Percentiles rank a stretch among this genome's conserved stretches.
These are phyloP conservation scores for Beauveria brongniartii DNA, from an alignment of 2,329 filamentous ascomycete species.

Conservation along the genomic window DNA sequence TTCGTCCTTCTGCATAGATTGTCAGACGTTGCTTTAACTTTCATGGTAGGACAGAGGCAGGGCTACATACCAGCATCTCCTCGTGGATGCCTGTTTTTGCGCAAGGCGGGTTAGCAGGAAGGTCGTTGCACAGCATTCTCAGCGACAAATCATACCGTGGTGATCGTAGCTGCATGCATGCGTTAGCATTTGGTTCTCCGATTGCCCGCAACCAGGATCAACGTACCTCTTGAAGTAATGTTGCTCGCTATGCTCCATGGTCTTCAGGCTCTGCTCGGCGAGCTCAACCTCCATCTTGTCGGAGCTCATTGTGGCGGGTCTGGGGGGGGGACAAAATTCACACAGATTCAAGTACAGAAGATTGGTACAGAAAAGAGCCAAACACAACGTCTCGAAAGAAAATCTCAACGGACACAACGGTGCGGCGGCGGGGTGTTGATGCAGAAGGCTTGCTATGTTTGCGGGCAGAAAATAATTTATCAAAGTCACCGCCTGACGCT, in stretches of 20 bases:
- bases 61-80: slow-evolving; percentile 82
- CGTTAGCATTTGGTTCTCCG: slow-evolving; percentile 25
- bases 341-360: neutral
- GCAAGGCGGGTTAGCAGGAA: slow-evolving; percentile 1
- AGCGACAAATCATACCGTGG: slow-evolving; percentile 57
- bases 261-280: slow-evolving; percentile 56
- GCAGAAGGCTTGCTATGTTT: slow-evolving; percentile 10
- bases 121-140: slow-evolving; percentile 9
- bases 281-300: slow-evolving; percentile 51
- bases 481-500: slow-evolving; percentile 20
- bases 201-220: slow-evolving; percentile 1
- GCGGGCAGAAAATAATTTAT: slow-evolving; percentile 24
- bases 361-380: neutral
- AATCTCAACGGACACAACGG: slow-evolving; percentile 2
- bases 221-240: slow-evolving; percentile 96
- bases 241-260: slow-evolving; percentile 88
- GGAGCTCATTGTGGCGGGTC: slow-evolving; percentile 33
- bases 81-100: slow-evolving; percentile 72
- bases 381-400: neutral
- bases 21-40: slow-evolving; percentile 13
- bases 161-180: slow-evolving; percentile 73
- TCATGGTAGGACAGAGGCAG: neutral
- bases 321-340: neutral
- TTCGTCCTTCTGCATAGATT: slow-evolving; percentile 77
- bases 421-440: slow-evolving; percentile 5